Conservation (phyloP, 2,329 filamentous ascomycete species). For the Colletotrichum sp. region DNA sequence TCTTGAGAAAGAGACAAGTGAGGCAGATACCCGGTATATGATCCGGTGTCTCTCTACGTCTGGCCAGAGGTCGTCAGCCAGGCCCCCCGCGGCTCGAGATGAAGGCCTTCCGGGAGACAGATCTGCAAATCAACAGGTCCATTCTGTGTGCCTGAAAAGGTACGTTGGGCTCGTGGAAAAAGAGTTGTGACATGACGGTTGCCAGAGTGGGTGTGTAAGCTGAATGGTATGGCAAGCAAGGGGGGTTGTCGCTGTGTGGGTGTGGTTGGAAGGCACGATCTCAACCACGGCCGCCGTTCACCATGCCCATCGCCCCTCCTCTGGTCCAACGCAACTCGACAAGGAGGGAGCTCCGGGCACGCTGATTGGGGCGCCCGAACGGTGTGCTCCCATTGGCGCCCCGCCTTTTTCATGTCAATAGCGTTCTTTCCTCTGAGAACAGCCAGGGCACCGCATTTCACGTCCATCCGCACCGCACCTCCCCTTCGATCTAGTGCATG, state of each 20-base stretch:
- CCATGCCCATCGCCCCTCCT: not conserved
- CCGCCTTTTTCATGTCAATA: not conserved
- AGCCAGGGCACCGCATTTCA: not conserved
- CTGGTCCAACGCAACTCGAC: not conserved
- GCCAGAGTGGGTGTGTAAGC: not conserved
- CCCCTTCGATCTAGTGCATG: not conserved
- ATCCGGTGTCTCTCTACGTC: not conserved
- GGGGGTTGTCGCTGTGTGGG: not conserved
- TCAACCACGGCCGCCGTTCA: not conserved
- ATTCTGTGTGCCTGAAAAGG: not conserved
- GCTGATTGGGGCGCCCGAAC: not conserved
- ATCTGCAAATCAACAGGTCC: not conserved
- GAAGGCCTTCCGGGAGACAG: not conserved
- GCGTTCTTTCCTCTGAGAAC: conserved; percentile 8
- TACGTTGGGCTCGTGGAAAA: not conserved
- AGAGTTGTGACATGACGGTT: not conserved
- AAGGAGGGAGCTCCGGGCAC: not conserved
- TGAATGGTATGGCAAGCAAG: not conserved
- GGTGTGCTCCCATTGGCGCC: not conserved
- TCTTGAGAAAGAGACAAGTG: not conserved
- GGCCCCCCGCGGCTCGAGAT: not conserved
- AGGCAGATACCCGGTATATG: not conserved
- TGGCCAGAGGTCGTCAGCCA: not conserved
- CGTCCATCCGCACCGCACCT: not conserved
- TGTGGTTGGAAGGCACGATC: not conserved